Conservation (phyloP, 1,284 basidiomycete genomes). For the Inonotus hispidus region DNA sequence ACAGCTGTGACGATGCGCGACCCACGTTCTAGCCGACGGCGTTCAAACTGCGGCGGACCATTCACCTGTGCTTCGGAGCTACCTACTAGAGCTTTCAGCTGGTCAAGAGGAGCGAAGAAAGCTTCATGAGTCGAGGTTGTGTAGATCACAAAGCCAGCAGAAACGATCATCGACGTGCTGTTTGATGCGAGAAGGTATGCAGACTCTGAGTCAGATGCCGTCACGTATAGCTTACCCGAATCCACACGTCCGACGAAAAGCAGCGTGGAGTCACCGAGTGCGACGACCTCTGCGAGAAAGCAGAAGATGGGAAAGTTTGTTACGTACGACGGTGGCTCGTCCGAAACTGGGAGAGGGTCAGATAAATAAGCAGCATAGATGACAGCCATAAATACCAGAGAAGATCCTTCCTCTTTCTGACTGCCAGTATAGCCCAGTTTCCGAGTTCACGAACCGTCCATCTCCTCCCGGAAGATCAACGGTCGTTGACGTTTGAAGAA, state of each 20-base stretch:
- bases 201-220: conserved; percentile 24
- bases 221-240: conserved; percentile 58
- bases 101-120: conserved; percentile 61
- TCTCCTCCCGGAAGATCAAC: conserved; percentile 19
- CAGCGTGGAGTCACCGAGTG: conserved; percentile 15
- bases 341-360: conserved; percentile 1
- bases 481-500: background rate
- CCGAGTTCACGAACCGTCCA: conserved; percentile 39
- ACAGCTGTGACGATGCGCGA: conserved; percentile 82
- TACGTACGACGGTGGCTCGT: conserved; percentile 22
- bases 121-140: conserved; percentile 83
- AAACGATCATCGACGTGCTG: conserved; percentile 78
- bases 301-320: conserved; percentile 59
- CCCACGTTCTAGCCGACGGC: conserved; percentile 80
- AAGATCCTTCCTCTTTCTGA: conserved; percentile 45
- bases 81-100: conserved; percentile 29
- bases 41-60: conserved; percentile 53
- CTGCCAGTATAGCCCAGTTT: conserved; percentile 41
- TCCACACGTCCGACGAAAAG: conserved; percentile 65
- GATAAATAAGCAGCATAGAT: background rate
- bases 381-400: conserved; percentile 36
- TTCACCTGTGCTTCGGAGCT: conserved; percentile 20
- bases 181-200: conserved; percentile 45
- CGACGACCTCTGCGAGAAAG: conserved; percentile 35
- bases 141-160: conserved; percentile 80